Percentiles rank a stretch among this genome's conserved stretches.
These are phyloP conservation scores for Crithidia expoeki DNA, from an alignment of 208 protist species.

Conservation along the genomic window DNA sequence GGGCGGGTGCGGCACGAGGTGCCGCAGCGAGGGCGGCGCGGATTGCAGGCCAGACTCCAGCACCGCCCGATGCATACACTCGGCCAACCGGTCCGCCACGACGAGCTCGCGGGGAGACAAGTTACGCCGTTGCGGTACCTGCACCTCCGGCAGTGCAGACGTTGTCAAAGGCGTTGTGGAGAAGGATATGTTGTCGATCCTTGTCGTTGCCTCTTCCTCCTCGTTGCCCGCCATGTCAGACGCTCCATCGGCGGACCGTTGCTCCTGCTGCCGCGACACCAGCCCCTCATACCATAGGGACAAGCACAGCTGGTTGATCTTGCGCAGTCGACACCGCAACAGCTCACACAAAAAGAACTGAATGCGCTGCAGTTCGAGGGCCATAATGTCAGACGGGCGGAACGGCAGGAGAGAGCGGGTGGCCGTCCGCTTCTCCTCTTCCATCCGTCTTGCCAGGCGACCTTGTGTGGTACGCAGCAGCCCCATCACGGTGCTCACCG, in stretches of 20 bases:
- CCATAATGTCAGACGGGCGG: constrained; percentile 76
- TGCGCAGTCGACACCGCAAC: constrained; percentile 78
- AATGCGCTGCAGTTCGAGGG: constrained; percentile 74
- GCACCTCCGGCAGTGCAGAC: constrained; percentile 34
- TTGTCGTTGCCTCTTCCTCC: not conserved
- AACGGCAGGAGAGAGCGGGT: constrained; percentile 77
- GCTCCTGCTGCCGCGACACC: constrained; percentile 29
- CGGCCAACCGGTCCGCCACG: constrained; percentile 78
- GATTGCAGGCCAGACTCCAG: constrained; percentile 65
- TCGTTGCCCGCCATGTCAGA: not conserved
- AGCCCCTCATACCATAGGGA: constrained; percentile 76
- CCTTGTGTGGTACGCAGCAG: constrained; percentile 51
- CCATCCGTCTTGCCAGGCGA: constrained; percentile 40
- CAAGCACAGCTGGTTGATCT: constrained; percentile 73
- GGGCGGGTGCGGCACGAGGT: constrained; percentile 62
- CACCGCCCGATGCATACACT: constrained; percentile 37
- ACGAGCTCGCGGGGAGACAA: constrained; percentile 69
- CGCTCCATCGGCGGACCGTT: constrained; percentile 2
- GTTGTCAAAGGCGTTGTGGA: not conserved
- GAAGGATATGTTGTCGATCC: no score
- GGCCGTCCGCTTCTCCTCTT: constrained; percentile 53
- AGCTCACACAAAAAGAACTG: constrained; percentile 87
- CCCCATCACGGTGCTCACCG: constrained; percentile 55
- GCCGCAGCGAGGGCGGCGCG: constrained; percentile 59
- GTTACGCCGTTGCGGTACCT: constrained; percentile 49